Evolutionary conservation across 352 stramenopile species (phyloP).

Genomic region (Phytopythium oedochilum): DNA sequence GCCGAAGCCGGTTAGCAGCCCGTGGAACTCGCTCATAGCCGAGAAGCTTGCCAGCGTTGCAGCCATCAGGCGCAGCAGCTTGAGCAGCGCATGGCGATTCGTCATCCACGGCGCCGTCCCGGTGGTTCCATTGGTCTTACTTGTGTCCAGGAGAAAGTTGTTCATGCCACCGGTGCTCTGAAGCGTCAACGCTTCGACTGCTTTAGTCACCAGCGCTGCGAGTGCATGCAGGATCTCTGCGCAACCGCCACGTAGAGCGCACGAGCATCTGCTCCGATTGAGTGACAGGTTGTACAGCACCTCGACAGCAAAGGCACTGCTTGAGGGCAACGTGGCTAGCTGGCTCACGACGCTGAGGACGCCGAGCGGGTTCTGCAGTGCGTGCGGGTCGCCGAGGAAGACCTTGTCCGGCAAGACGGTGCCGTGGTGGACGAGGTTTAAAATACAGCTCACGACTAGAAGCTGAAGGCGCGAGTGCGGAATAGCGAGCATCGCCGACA

Average conservation of each 20-base stretch:
- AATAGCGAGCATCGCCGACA: slow-evolving; percentile 64
- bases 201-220: slow-evolving; percentile 35
- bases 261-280: slow-evolving; percentile 45
- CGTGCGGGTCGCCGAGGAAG: slow-evolving; percentile 67
- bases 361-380: slow-evolving; percentile 58
- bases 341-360: slow-evolving; percentile 64
- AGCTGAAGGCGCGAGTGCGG: slow-evolving; percentile 49
- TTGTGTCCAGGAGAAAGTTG: background rate
- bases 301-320: slow-evolving; percentile 55
- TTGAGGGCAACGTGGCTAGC: slow-evolving; percentile 22
- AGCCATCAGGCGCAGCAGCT: slow-evolving; percentile 42
- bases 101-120: slow-evolving; percentile 11
- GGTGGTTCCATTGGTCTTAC: background rate
- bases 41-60: slow-evolving; percentile 69
- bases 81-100: slow-evolving; percentile 16
- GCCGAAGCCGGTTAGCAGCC: slow-evolving; percentile 31
- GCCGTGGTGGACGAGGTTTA: slow-evolving; percentile 68
- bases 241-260: slow-evolving; percentile 46
- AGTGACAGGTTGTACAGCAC: slow-evolving; percentile 72
- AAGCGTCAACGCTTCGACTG: slow-evolving; percentile 26
- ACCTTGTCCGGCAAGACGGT: slow-evolving; percentile 65
- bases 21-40: slow-evolving; percentile 55
- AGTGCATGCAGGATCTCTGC: slow-evolving; percentile 55
- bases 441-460: slow-evolving; percentile 53
- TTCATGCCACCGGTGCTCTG: too few relatives aligned